Conservation (phyloP, 805 yeast species). For the Lachancea sp. region DNA sequence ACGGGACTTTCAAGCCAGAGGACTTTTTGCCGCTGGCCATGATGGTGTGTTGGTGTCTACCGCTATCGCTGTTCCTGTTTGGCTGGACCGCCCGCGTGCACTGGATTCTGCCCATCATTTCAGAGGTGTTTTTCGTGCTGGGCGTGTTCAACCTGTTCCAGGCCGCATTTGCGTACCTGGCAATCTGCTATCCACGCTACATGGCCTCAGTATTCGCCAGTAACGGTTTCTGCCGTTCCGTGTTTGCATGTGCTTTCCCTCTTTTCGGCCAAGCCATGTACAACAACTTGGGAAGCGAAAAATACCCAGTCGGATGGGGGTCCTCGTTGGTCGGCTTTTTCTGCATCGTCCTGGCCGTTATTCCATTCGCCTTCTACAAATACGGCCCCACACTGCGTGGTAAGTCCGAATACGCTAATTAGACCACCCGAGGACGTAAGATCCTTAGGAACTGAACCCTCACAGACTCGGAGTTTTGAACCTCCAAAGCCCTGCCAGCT, state of each 20-base stretch:
- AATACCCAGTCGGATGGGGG: conserved; percentile 60
- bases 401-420: conserved; percentile 36
- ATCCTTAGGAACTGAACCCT: too few species aligned
- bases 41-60: conserved; percentile 37
- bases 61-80: conserved; percentile 41
- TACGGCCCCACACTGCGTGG: conserved; percentile 42
- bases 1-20: conserved; percentile 36
- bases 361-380: conserved; percentile 42
- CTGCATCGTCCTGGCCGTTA: conserved; percentile 37
- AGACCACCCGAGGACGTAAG: too few species aligned
- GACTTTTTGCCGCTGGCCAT: conserved; percentile 37
- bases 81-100: conserved; percentile 47
- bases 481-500: too few species aligned
- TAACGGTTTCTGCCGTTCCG: conserved; percentile 45
- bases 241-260: conserved; percentile 55
- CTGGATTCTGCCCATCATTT: conserved; percentile 47
- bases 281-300: conserved; percentile 40
- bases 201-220: conserved; percentile 57
- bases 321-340: conserved; percentile 43
- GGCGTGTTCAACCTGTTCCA: conserved; percentile 47
- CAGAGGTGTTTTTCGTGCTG: conserved; percentile 35
- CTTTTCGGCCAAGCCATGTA: conserved; percentile 59
- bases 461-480: too few species aligned
- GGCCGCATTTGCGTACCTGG: conserved; percentile 44
- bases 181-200: conserved; percentile 42